Evolutionary conservation across 2,329 filamentous ascomycete genomes (phyloP).

Genomic region (Aspergillus pseudoviridinutans): DNA sequence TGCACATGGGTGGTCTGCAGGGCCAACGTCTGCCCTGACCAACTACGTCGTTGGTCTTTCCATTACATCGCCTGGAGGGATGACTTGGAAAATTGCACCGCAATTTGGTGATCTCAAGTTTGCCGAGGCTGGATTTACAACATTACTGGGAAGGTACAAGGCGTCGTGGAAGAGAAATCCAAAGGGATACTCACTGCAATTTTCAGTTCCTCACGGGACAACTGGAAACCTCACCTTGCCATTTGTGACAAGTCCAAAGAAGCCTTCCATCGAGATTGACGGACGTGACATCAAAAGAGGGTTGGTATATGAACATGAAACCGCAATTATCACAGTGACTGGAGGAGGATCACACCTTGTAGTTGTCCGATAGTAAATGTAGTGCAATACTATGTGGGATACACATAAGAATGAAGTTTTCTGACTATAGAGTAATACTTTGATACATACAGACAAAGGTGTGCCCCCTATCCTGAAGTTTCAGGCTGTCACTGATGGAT

Average conservation of each 20-base stretch:
- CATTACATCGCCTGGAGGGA: conserved; percentile 37
- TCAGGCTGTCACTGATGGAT: not conserved
- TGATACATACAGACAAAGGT: not conserved
- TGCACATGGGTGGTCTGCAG: conserved; percentile 41
- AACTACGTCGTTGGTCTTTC: conserved; percentile 45
- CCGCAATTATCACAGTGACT: conserved; percentile 16
- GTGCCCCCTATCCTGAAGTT: not conserved
- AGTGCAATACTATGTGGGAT: not conserved
- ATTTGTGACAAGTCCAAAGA: conserved; percentile 15
- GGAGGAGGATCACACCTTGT: conserved; percentile 22
- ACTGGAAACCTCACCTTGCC: conserved; percentile 21
- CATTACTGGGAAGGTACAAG: conserved; percentile 41
- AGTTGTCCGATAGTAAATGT: conserved; percentile 7
- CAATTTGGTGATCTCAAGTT: conserved; percentile 41
- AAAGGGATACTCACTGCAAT: conserved; percentile 17
- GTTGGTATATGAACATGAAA: conserved; percentile 16
- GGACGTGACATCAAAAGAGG: conserved; percentile 15
- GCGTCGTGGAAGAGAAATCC: conserved; percentile 16
- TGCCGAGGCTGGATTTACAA: conserved; percentile 46
- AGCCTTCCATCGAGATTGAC: conserved; percentile 23
- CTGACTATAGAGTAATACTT: not conserved
- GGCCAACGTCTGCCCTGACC: conserved; percentile 42
- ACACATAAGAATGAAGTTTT: not conserved
- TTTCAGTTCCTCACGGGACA: conserved; percentile 20
- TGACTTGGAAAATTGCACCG: conserved; percentile 43